Evolutionary conservation across 2,329 filamentous ascomycete genomes (phyloP).

Genomic region (Lasiodiplodia gonubiensis): DNA sequence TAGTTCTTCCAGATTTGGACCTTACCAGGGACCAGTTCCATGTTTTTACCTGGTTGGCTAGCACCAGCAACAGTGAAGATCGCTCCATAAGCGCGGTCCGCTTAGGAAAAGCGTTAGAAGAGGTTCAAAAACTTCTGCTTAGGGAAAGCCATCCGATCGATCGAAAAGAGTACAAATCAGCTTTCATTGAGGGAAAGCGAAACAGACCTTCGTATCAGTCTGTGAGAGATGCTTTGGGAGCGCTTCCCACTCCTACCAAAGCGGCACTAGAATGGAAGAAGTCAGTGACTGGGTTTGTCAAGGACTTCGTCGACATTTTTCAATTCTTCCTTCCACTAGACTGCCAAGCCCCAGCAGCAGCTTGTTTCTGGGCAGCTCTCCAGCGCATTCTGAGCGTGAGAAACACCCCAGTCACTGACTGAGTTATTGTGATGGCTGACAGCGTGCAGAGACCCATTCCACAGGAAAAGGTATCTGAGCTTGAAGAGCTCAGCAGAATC

Average conservation of each 20-base stretch:
- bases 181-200: neutral
- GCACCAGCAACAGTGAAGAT: neutral
- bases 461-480: neutral
- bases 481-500: neutral
- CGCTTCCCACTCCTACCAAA: neutral
- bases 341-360: neutral
- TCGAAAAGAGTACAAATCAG: slow-evolving; percentile 6
- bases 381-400: neutral
- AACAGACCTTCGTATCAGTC: neutral
- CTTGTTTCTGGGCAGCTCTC: slow-evolving; percentile 9
- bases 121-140: slow-evolving; percentile 13
- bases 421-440: neutral
- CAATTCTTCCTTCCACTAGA: slow-evolving; percentile 13
- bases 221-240: neutral
- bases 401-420: neutral
- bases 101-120: neutral
- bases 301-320: neutral
- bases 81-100: neutral
- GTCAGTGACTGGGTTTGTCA: neutral
- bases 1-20: neutral
- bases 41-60: slow-evolving; percentile 9
- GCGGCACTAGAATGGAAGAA: neutral
- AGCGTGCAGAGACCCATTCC: neutral
- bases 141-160: slow-evolving; percentile 9
- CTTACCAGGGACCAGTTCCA: neutral